phyloP scores from a whole-genome alignment of 2,329 filamentous ascomycete species.

The Sporothrix curviconia region DNA sequence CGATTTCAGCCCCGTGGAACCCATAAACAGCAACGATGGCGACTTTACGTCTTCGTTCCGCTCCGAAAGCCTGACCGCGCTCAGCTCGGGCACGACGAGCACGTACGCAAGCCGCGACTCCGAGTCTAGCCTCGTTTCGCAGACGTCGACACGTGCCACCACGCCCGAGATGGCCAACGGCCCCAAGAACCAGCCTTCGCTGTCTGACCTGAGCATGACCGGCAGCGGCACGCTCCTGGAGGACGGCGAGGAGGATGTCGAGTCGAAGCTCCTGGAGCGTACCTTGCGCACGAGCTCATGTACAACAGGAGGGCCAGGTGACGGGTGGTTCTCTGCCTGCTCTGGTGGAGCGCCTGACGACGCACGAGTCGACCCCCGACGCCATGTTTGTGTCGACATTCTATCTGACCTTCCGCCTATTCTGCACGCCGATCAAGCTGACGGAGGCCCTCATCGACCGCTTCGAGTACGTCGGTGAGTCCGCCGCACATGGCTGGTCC shows the following conservation, averaged over 20 bases:
- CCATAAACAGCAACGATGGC: constrained; percentile 35
- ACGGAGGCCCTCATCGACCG: constrained; percentile 79
- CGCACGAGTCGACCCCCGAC: constrained; percentile 87
- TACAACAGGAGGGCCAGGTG: constrained; percentile 91
- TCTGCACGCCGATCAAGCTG: constrained; percentile 73
- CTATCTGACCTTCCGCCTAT: constrained; percentile 91
- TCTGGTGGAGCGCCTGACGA: constrained; percentile 88
- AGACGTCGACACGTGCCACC: constrained; percentile 78
- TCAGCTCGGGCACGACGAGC: constrained; percentile 70
- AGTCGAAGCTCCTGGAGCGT: constrained; percentile 80
- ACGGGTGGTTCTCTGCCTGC: constrained; percentile 85
- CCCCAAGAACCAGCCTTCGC: constrained; percentile 53
- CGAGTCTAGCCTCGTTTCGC: constrained; percentile 71
- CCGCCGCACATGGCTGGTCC: constrained; percentile 66
- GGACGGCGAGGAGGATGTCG: constrained; percentile 64
- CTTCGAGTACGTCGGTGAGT: constrained; percentile 84
- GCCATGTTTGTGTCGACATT: constrained; percentile 89
- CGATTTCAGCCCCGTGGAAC: constrained; percentile 43
- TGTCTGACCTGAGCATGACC: constrained; percentile 61
- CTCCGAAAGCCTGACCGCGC: constrained; percentile 65
- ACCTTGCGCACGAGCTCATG: constrained; percentile 86
- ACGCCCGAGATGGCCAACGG: constrained; percentile 63
- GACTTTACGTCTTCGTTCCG: constrained; percentile 49
- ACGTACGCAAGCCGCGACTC: constrained; percentile 77
- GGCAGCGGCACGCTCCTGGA: constrained; percentile 63